These are phyloP conservation scores for Yamadazyma laniorum DNA, from an alignment of 805 yeast genomes.

Conservation along the genomic window DNA sequence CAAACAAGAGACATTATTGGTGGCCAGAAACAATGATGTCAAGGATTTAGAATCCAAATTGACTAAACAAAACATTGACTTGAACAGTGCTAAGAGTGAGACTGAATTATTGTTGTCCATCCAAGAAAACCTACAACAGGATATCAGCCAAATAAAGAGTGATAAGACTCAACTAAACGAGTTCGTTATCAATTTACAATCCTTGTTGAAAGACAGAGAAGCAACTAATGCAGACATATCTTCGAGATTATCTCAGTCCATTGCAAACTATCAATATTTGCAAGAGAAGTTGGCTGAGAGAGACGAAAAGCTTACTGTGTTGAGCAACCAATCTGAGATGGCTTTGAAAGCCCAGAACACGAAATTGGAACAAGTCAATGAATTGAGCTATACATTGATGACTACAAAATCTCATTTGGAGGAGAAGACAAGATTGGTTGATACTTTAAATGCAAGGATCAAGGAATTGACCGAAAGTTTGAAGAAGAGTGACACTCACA, in stretches of 20 bases:
- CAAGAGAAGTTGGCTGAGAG: constrained; percentile 49
- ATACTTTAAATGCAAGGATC: constrained; percentile 38
- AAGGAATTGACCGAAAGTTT: constrained; percentile 20
- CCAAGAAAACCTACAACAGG: constrained; percentile 51
- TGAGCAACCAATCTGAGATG: constrained; percentile 55
- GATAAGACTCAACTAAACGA: constrained; percentile 62
- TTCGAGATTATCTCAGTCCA: constrained; percentile 46
- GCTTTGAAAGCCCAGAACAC: constrained; percentile 52
- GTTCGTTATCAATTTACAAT: constrained; percentile 58
- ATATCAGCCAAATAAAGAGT: constrained; percentile 49
- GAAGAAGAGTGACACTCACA: constrained; percentile 19
- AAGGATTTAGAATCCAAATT: constrained; percentile 48
- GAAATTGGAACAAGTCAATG: constrained; percentile 58
- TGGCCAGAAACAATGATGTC: constrained; percentile 47
- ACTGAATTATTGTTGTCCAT: constrained; percentile 47
- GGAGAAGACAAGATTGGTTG: constrained; percentile 39
- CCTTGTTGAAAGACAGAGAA: constrained; percentile 61
- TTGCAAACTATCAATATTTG: constrained; percentile 44
- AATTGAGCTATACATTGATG: constrained; percentile 45
- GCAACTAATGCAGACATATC: constrained; percentile 48
- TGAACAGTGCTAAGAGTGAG: constrained; percentile 54
- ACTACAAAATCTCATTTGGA: constrained; percentile 41
- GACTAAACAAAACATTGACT: constrained; percentile 44
- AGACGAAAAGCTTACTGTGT: constrained; percentile 52
- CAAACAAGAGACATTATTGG: constrained; percentile 35